phyloP scores from a whole-genome alignment of 2,329 filamentous ascomycete genomes.

The Eurotiales sp. region DNA sequence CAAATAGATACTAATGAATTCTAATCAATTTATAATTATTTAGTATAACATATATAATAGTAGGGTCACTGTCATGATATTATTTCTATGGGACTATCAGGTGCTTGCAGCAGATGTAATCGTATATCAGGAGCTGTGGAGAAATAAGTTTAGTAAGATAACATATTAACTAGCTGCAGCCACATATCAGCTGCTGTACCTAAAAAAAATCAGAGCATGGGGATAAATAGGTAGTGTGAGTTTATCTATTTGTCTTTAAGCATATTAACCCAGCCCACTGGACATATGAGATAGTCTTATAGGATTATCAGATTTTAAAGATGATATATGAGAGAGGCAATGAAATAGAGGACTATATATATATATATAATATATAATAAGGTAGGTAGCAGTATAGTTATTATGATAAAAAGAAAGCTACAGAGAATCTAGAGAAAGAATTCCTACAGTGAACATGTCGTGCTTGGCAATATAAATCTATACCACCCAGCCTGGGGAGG shows the following conservation, averaged over 20 bases:
- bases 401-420: background rate
- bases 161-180: slow-evolving; percentile 20
- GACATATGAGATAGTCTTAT: background rate
- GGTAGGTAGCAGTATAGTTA: background rate
- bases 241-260: background rate
- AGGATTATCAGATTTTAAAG: background rate
- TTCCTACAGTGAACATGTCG: background rate
- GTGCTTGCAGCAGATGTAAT: slow-evolving; percentile 22
- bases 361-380: slow-evolving; percentile 1
- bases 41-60: slow-evolving; percentile 17
- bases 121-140: slow-evolving; percentile 24
- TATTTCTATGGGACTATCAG: slow-evolving; percentile 16
- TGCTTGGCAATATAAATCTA: slow-evolving; percentile 21
- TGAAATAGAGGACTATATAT: rapidly evolving
- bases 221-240: background rate
- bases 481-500: slow-evolving; percentile 18
- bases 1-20: background rate
- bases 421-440: background rate
- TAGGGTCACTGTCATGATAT: slow-evolving; percentile 21
- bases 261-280: background rate
- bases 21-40: background rate
- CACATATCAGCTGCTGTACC: slow-evolving; percentile 20
- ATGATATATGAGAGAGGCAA: background rate
- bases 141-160: slow-evolving; percentile 19
- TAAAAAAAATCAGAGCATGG: background rate